Conservation (phyloP, 805 yeast genomes). For the Yamadazyma kitorensis region DNA sequence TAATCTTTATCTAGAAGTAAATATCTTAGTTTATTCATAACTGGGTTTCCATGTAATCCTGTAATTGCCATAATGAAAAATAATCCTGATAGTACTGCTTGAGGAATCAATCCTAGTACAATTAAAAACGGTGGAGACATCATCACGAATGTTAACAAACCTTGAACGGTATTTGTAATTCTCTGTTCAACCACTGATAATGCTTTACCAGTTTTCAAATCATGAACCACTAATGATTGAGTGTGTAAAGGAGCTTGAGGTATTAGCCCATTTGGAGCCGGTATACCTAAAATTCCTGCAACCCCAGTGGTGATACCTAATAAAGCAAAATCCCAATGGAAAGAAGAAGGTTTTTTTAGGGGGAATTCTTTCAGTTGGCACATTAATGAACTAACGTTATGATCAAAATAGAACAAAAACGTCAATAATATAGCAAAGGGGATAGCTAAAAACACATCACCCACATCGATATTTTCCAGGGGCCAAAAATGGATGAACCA, state of each 20-base stretch:
- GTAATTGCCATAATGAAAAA: slow-evolving; percentile 91
- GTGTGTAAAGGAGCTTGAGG: slow-evolving; percentile 98
- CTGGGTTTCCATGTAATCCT: slow-evolving; percentile 66
- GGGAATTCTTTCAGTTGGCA: slow-evolving; percentile 85
- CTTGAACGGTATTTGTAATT: slow-evolving; percentile 80
- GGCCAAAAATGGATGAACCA: slow-evolving; percentile 84
- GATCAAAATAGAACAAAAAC: slow-evolving; percentile 87
- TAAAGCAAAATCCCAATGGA: slow-evolving; percentile 88
- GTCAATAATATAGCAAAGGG: slow-evolving; percentile 91
- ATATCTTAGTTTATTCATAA: slow-evolving; percentile 60
- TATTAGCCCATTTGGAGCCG: slow-evolving; percentile 94
- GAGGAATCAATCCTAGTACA: slow-evolving; percentile 84
- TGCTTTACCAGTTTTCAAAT: slow-evolving; percentile 34
- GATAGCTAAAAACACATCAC: slow-evolving; percentile 80
- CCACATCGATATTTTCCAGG: slow-evolving; percentile 51
- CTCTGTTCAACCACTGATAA: slow-evolving; percentile 83
- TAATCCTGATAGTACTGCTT: slow-evolving; percentile 87
- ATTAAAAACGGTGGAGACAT: slow-evolving; percentile 86
- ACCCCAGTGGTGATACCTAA: slow-evolving; percentile 85
- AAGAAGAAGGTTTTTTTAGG: slow-evolving; percentile 78
- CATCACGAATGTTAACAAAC: slow-evolving; percentile 75
- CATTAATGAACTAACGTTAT: slow-evolving; percentile 89
- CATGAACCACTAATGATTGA: slow-evolving; percentile 61
- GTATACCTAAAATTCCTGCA: slow-evolving; percentile 84
- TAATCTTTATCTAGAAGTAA: slow-evolving; percentile 55